A percentile compares a stretch with the other conserved stretches of the same genome.
Evolutionary conservation across 345 rosid species (phyloP).

Genomic region (Cochlearia excelsa): DNA sequence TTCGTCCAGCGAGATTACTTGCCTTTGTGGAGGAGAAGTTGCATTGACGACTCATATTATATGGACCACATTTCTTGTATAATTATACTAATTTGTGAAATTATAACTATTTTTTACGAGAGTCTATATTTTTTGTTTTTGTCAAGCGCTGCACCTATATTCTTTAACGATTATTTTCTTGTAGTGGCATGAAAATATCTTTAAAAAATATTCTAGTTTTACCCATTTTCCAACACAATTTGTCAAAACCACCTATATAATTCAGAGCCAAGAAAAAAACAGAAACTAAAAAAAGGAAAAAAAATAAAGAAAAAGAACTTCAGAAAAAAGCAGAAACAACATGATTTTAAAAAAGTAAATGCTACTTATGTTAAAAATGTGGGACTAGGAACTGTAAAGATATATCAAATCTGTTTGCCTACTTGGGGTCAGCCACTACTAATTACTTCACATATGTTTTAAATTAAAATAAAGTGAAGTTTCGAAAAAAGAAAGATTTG

Average conservation of each 20-base stretch:
- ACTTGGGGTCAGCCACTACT: conserved; percentile 37
- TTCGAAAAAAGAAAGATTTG: conserved; percentile 27
- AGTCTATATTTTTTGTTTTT: not conserved
- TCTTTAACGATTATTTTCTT: too few relatives aligned
- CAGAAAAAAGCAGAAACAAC: conserved; percentile 26
- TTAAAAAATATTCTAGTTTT: too few relatives aligned
- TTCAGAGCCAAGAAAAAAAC: conserved; percentile 32
- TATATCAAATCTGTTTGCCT: conserved; percentile 31
- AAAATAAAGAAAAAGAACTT: conserved; percentile 13
- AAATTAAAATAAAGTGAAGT: conserved; percentile 23
- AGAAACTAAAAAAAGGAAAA: conserved; percentile 27
- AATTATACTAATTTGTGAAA: not conserved
- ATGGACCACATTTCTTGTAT: conserved; percentile 21
- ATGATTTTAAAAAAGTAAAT: conserved; percentile 30
- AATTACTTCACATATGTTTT: conserved; percentile 24
- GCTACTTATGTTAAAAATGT: conserved; percentile 35
- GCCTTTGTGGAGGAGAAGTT: conserved; percentile 25
- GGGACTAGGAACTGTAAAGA: conserved; percentile 32
- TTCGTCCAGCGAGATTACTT: conserved; percentile 31
- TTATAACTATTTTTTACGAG: not conserved
- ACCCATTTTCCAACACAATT: conserved; percentile 25
- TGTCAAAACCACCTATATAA: conserved; percentile 31
- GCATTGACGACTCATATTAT: conserved; percentile 8
- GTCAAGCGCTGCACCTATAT: not conserved
- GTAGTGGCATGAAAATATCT: not conserved